A percentile compares a stretch with the other conserved stretches of the same genome.
These are phyloP conservation scores for Xylaria curta DNA, from an alignment of 495 filamentous ascomycete species.

Conservation along the genomic window DNA sequence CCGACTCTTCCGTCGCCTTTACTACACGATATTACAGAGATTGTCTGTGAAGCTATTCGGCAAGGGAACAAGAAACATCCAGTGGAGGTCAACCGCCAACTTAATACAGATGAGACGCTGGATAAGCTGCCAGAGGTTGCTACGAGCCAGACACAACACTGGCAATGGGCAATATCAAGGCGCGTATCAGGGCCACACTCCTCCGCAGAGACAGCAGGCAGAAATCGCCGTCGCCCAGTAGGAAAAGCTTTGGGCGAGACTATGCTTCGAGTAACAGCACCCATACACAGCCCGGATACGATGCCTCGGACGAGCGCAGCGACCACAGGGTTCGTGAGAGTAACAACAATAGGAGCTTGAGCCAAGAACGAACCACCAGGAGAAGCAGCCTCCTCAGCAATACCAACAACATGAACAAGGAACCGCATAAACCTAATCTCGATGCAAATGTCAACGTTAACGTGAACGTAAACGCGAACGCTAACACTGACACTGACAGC, in stretches of 20 bases:
- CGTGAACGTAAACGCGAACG: no score
- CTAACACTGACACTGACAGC: no score
- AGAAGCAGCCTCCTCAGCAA: neutral
- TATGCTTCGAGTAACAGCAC: slow-evolving; percentile 35
- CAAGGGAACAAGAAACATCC: neutral
- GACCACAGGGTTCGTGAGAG: slow-evolving; percentile 3
- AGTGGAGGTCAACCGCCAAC: neutral
- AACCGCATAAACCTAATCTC: neutral
- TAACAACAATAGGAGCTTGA: slow-evolving; percentile 14
- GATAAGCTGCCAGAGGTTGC: neutral
- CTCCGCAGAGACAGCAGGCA: slow-evolving; percentile 51
- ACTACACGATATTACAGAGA: neutral
- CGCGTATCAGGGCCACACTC: slow-evolving; percentile 56
- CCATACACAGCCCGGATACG: slow-evolving; percentile 36
- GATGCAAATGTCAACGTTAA: neutral
- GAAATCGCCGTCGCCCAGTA: slow-evolving; percentile 44
- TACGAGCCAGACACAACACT: neutral
- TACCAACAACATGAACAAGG: neutral
- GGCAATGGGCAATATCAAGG: slow-evolving; percentile 55
- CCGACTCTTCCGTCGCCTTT: neutral
- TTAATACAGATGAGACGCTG: neutral
- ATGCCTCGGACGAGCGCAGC: slow-evolving; percentile 31
- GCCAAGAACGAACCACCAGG: neutral
- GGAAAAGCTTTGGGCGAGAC: slow-evolving; percentile 34
- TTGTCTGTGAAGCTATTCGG: neutral